phyloP scores from a whole-genome alignment of 305 asterid species.

The Andrographis paniculata region DNA sequence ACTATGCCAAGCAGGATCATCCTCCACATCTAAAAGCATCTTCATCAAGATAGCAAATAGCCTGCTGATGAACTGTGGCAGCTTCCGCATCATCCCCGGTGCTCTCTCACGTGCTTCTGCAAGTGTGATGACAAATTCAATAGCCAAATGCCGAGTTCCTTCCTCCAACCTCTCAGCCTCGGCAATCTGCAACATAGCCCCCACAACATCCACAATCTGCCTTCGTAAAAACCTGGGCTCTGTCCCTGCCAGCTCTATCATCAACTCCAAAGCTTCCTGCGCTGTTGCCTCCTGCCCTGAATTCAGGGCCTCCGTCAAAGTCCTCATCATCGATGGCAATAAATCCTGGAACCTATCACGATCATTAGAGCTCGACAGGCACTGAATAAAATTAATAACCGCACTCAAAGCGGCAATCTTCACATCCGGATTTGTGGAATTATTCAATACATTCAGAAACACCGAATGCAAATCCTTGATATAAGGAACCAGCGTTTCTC shows the following conservation, averaged over 20 bases:
- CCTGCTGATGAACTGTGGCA: conserved; percentile 81
- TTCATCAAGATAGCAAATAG: conserved; percentile 69
- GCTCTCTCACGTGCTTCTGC: conserved; percentile 92
- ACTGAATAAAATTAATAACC: conserved; percentile 79
- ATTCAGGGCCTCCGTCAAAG: conserved; percentile 75
- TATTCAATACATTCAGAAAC: conserved; percentile 55
- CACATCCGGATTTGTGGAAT: conserved; percentile 53
- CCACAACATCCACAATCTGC: conserved; percentile 86
- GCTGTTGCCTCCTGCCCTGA: conserved; percentile 80
- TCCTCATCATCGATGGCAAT: conserved; percentile 85
- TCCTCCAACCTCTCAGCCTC: conserved; percentile 82
- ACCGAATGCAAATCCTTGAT: conserved; percentile 73
- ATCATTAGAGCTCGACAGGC: conserved; percentile 55
- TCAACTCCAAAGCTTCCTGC: conserved; percentile 80
- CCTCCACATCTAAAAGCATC: conserved; percentile 78
- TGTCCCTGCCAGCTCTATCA: conserved; percentile 84
- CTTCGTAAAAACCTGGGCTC: conserved; percentile 86
- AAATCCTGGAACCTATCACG: conserved; percentile 90
- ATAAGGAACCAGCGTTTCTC: conserved; percentile 59
- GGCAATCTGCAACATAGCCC: conserved; percentile 81
- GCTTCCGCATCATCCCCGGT: conserved; percentile 93
- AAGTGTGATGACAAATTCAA: conserved; percentile 78
- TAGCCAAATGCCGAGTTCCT: conserved; percentile 81
- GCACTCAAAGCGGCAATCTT: conserved; percentile 84
- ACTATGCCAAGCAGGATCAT: conserved; percentile 81